Evolutionary conservation across 257 asterid genomes (phyloP).

Genomic region (Eucommia ulmoides): DNA sequence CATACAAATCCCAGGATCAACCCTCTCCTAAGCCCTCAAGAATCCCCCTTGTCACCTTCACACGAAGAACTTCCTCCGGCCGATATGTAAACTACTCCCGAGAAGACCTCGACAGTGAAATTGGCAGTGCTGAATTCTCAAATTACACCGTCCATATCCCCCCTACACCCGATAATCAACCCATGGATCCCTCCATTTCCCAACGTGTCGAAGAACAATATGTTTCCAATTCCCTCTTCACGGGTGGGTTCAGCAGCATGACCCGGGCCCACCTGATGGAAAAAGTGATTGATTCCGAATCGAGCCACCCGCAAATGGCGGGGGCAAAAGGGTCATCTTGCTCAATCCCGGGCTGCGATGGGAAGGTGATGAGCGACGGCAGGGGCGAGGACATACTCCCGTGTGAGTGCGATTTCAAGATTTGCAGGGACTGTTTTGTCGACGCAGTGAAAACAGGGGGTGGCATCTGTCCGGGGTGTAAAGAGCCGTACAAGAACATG

Average conservation of each 20-base stretch:
- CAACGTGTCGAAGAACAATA: background rate
- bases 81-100: background rate
- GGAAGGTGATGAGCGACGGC: background rate
- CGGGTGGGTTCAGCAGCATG: background rate
- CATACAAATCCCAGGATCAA: background rate
- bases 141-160: background rate
- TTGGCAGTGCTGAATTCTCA: background rate
- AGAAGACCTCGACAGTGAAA: background rate
- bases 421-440: background rate
- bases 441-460: background rate
- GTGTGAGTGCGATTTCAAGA: background rate
- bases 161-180: background rate
- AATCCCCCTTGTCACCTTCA: background rate
- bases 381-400: conserved; percentile 1
- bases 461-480: background rate
- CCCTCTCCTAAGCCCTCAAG: background rate
- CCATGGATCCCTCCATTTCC: background rate
- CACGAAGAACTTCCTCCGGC: background rate
- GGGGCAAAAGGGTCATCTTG: background rate
- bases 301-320: background rate
- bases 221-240: background rate
- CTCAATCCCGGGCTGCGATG: background rate
- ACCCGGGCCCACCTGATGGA: background rate
- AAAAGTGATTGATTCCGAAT: background rate
- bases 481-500: background rate